Percentiles rank a stretch among this genome's conserved stretches.
These are phyloP conservation scores for Backusella westeae DNA, from an alignment of 192 early-diverging fungal species.

Conservation along the genomic window DNA sequence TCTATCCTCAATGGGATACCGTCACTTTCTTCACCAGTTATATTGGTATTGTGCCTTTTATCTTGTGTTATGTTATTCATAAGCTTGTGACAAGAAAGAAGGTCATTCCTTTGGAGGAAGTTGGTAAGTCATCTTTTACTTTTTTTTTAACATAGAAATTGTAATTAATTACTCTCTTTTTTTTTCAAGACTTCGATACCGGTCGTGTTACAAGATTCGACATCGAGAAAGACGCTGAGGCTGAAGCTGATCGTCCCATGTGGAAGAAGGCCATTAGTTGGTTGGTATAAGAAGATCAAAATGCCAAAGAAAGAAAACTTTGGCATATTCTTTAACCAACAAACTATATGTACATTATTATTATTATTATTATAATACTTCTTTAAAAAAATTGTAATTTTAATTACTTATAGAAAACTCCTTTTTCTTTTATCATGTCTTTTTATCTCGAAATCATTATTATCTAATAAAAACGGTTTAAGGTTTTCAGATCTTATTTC, in stretches of 20 bases:
- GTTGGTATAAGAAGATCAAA: neutral
- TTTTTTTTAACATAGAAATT: neutral
- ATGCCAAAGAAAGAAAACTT: neutral
- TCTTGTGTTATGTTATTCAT: conserved; percentile 56
- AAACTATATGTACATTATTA: neutral
- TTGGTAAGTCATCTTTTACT: conserved; percentile 34
- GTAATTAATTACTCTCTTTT: neutral
- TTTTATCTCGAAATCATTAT: neutral
- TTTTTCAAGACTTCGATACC: conserved; percentile 18
- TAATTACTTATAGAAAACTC: neutral
- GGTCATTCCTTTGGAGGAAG: conserved; percentile 56
- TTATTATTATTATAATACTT: neutral
- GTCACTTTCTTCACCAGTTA: conserved; percentile 54
- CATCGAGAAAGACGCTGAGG: conserved; percentile 15
- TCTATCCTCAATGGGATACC: conserved; percentile 49
- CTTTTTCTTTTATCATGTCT: neutral
- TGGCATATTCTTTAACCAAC: neutral
- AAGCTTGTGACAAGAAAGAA: conserved; percentile 58
- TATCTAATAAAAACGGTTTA: neutral
- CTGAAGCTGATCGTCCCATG: neutral
- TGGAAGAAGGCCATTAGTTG: neutral
- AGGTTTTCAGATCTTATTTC: neutral
- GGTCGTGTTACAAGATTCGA: conserved; percentile 18
- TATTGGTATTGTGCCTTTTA: conserved; percentile 58
- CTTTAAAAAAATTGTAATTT: neutral